Evolutionary conservation across 495 filamentous ascomycete genomes (phyloP), one percentile per base, ranked within the genome.

Genomic region (Penicillium taxi): DNA sequence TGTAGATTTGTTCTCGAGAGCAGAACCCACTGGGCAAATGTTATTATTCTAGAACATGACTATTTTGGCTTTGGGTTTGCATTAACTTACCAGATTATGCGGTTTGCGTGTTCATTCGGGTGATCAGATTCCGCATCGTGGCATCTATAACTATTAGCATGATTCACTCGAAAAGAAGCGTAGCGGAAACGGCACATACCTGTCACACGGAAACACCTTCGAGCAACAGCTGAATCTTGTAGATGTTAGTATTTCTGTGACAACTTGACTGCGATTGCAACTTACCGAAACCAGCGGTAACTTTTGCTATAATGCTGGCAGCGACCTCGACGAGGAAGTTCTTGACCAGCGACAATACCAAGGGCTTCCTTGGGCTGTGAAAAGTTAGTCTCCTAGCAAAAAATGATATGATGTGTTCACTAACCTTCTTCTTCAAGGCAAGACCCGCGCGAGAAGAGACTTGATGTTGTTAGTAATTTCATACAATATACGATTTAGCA

Each of bases 271-370:
- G 4, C 9, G 2, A 9, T 9, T 26, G 15, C 21, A 14, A 29
- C 40, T 26, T 55, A 89, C 44, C 84, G 65, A 57, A 95, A 94
- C 88, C 88, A 94, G 9, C 88, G 75, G 52, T 82, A 85, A 37
- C 76, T 81, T 47, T 86, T 86, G 3, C 69, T 59, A 55, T 94
- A 94, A 50, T 95, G 88, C 21, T 51, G 51, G 53, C 88, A 94
- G 20, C 85, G 70, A 11, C 88, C 88, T 1, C 74, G 73, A 22
- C 67, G 66, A 0, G 88, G 85, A 1, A 95, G 69, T 44, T 86
- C 81, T 42, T 86, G 80, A 35, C 89, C 88, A 3, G 79, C 78
- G 36, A 80, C 77, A 28, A 93, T 77, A 9, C 86, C 86, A 1
- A 93, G 73, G 19, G 77, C 80, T 56, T 91, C 85, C 47, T 68